Base-by-base conservation (phyloP, 179 eudicot species). In the Silene noctiflora region DNA sequence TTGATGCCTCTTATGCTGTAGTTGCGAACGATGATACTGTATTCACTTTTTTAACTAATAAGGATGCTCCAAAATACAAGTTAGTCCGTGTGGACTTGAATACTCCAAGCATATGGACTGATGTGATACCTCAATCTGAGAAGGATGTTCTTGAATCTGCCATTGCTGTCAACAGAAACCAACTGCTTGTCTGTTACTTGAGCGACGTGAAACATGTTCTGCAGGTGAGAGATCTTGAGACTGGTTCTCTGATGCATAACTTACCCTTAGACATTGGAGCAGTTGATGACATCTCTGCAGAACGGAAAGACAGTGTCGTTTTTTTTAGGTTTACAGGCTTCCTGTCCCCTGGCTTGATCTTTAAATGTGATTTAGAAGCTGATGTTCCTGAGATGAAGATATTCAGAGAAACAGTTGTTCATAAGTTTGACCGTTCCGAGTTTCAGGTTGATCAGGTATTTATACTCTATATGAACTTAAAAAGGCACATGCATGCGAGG, bases 131-230 rank as follows among this genome's bases (percentile, higher is more conserved):
- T 72, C 89, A 91, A 82, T 85, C 91, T 67, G 89, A 86, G 62
- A 92, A 86, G 64, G 96, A 95, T 76, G 99, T 95, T 81, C 91
- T 95, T 80, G 93, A 89, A 77, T 89, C 93, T 31, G 97, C 95
- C 73, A 72, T 69, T 73, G 91, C 95, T 71, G 95, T 95, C 17
- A 93, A 93, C 73, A 75, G 60, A 16, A 85, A 86, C 78, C 91
- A 89, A 77, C 77, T 95, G 29, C 83, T 95, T 46, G 91, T 93
- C 78, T 85, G 90, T 75, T 95, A 95, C 78, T 78, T 95, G 77
- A 91, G 89, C 44, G 95, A 95, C 77, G 96, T 91, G 64, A 95
- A 95, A 74, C 83, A 87, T 73, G 85, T 91, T 75, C 78, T 95
- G 71, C 89, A 95, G 84, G 77, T 95, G 66, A 86, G 98, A 82